Percentiles rank a stretch among this genome's conserved stretches.
Conservation (phyloP, 768 basidiomycete species). For the Saitozyma podzolica region DNA sequence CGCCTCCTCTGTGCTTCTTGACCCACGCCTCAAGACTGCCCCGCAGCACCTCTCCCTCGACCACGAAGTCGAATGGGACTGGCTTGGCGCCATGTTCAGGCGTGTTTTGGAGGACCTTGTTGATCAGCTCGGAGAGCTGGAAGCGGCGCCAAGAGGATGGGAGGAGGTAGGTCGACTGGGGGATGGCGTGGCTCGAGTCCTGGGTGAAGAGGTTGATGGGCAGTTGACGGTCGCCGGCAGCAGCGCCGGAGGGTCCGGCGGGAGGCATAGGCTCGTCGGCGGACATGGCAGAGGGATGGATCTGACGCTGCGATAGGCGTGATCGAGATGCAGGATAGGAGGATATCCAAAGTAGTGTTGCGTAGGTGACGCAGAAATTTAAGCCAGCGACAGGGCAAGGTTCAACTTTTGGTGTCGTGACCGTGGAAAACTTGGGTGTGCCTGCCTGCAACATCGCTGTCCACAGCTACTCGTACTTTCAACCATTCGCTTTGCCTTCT, state of each 20-base stretch:
- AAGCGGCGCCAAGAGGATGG: slow-evolving; percentile 88
- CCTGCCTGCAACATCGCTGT: slow-evolving; percentile 5
- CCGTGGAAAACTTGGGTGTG: slow-evolving; percentile 21
- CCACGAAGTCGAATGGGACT: slow-evolving; percentile 89
- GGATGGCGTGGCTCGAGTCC: slow-evolving; percentile 70
- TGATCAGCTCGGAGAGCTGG: slow-evolving; percentile 93
- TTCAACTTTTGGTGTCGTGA: neutral
- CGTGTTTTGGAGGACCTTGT: slow-evolving; percentile 75
- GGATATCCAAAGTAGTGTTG: neutral
- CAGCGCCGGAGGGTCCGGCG: slow-evolving; percentile 2
- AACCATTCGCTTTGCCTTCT: no score
- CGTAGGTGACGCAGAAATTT: slow-evolving; percentile 11
- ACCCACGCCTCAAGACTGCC: slow-evolving; percentile 72
- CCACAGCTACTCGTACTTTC: neutral
- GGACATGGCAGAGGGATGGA: slow-evolving; percentile 1
- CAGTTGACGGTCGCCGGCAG: slow-evolving; percentile 26
- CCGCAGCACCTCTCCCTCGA: slow-evolving; percentile 76
- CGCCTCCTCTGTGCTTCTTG: slow-evolving; percentile 42
- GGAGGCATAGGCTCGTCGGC: slow-evolving; percentile 15
- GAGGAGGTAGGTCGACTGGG: slow-evolving; percentile 87
- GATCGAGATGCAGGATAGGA: neutral
- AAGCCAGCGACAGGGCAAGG: slow-evolving; percentile 3
- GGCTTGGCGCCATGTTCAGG: slow-evolving; percentile 56
- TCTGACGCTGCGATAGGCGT: neutral
- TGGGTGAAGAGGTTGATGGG: slow-evolving; percentile 66